phyloP scores from a whole-genome alignment of 495 filamentous ascomycete species.

The Mytilinidion resinicola region DNA sequence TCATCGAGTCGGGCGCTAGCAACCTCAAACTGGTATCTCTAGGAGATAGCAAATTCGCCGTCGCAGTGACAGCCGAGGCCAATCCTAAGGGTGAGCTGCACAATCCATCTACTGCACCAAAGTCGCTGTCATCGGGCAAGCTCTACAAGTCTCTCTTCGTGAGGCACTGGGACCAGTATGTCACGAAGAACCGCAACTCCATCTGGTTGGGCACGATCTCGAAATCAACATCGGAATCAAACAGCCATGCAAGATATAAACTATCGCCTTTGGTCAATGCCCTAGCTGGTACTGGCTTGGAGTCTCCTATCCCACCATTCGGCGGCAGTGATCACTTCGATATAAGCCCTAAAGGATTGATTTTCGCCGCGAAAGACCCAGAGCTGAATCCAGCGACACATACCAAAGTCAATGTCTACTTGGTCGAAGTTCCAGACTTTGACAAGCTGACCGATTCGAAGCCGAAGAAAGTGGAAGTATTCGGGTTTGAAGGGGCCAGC shows the following conservation, averaged over 20 bases:
- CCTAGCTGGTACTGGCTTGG: slow-evolving; percentile 50
- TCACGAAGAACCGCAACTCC: slow-evolving; percentile 41
- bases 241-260: slow-evolving; percentile 37
- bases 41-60: slow-evolving; percentile 56
- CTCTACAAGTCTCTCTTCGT: slow-evolving; percentile 54
- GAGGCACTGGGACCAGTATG: slow-evolving; percentile 53
- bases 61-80: slow-evolving; percentile 60
- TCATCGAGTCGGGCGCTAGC: slow-evolving; percentile 60
- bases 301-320: slow-evolving; percentile 57
- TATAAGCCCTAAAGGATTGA: slow-evolving; percentile 51
- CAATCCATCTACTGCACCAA: slow-evolving; percentile 50
- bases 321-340: slow-evolving; percentile 56
- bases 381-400: slow-evolving; percentile 67
- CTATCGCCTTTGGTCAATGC: slow-evolving; percentile 51
- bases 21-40: slow-evolving; percentile 66
- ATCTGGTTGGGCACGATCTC: slow-evolving; percentile 65
- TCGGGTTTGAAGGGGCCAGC: slow-evolving; percentile 60
- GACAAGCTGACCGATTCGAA: slow-evolving; percentile 23
- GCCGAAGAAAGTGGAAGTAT: slow-evolving; percentile 42
- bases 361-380: slow-evolving; percentile 84
- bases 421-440: slow-evolving; percentile 55
- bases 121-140: slow-evolving; percentile 46
- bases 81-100: slow-evolving; percentile 51
- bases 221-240: slow-evolving; percentile 32
- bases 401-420: slow-evolving; percentile 74